phyloP scores from a whole-genome alignment of 1,284 basidiomycete species.

The Coriolopsis trogii region DNA sequence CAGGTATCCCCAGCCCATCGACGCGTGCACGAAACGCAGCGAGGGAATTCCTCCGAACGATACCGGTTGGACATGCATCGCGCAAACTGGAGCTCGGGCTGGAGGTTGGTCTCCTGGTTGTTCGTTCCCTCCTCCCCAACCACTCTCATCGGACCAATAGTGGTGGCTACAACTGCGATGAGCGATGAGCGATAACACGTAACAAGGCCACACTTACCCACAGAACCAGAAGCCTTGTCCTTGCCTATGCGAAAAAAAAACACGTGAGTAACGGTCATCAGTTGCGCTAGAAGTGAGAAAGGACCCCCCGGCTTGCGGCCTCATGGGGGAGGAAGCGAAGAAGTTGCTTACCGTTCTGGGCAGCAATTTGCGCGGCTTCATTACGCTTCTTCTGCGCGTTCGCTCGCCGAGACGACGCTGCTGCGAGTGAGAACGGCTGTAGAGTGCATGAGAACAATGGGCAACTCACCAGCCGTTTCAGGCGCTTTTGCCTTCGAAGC shows the following conservation, averaged over 20 bases:
- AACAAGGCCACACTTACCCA: constrained; percentile 38
- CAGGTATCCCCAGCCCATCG: constrained; percentile 84
- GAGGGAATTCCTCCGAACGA: constrained; percentile 66
- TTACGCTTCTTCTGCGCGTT: constrained; percentile 69
- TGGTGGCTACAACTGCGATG: constrained; percentile 11
- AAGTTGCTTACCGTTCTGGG: constrained; percentile 45
- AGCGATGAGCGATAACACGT: constrained; percentile 18
- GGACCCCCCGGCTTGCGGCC: constrained; percentile 21
- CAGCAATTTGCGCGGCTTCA: constrained; percentile 57
- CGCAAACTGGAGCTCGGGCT: constrained; percentile 70
- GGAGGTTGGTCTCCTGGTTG: constrained; percentile 33
- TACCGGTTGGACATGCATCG: constrained; percentile 82
- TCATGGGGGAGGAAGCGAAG: constrained; percentile 8
- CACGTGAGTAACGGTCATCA: constrained; percentile 46
- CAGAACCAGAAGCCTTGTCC: constrained; percentile 39
- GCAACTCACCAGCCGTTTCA: constrained; percentile 35
- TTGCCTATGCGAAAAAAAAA: constrained; percentile 43
- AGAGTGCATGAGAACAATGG: constrained; percentile 11
- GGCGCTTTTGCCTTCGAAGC: constrained; percentile 38
- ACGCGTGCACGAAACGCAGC: constrained; percentile 78
- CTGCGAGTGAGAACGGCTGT: constrained; percentile 4
- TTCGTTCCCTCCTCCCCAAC: constrained; percentile 26
- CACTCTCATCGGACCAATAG: constrained; percentile 26
- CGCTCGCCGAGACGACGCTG: constrained; percentile 60
- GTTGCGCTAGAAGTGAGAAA: constrained; percentile 41